Evolutionary conservation across 768 basidiomycete species (phyloP).

Genomic region (Rhodotorula kratochvilovae): DNA sequence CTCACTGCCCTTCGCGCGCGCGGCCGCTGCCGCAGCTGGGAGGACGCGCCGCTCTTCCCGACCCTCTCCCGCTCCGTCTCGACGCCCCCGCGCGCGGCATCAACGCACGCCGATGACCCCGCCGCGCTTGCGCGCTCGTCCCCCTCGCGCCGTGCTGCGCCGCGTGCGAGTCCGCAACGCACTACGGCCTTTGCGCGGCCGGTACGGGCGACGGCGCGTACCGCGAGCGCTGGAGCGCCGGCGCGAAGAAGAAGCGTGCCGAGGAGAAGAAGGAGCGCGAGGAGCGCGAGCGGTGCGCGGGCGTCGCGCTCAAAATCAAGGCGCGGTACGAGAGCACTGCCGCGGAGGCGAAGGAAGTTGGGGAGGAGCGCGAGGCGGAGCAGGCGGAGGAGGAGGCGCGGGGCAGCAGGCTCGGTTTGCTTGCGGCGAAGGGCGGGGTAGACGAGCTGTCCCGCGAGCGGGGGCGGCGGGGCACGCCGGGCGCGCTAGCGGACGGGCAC

Average conservation of each 20-base stretch:
- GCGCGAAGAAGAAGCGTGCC: constrained; percentile 9
- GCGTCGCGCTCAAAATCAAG: background rate
- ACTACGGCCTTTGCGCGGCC: background rate
- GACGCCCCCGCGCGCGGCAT: background rate
- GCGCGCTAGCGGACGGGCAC: background rate
- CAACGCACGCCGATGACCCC: background rate
- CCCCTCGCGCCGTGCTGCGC: background rate
- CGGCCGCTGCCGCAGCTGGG: too few species aligned
- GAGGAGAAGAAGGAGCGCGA: background rate
- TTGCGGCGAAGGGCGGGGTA: constrained; percentile 6
- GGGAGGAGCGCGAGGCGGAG: constrained; percentile 6
- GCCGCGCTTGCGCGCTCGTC: background rate
- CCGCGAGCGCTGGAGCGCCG: constrained; percentile 9
- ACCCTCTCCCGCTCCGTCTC: background rate
- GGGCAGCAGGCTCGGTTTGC: background rate
- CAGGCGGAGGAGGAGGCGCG: background rate
- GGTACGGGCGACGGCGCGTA: background rate
- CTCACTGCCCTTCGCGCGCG: too few species aligned
- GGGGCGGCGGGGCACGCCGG: background rate
- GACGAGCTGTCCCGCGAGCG: constrained; percentile 15
- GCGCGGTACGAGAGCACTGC: background rate
- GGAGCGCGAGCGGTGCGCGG: background rate
- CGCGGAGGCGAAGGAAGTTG: background rate
- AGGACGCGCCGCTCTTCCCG: background rate
- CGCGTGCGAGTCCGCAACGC: background rate